These are phyloP conservation scores for Schizothecium vesticola DNA, from an alignment of 495 filamentous ascomycete species.

Conservation along the genomic window DNA sequence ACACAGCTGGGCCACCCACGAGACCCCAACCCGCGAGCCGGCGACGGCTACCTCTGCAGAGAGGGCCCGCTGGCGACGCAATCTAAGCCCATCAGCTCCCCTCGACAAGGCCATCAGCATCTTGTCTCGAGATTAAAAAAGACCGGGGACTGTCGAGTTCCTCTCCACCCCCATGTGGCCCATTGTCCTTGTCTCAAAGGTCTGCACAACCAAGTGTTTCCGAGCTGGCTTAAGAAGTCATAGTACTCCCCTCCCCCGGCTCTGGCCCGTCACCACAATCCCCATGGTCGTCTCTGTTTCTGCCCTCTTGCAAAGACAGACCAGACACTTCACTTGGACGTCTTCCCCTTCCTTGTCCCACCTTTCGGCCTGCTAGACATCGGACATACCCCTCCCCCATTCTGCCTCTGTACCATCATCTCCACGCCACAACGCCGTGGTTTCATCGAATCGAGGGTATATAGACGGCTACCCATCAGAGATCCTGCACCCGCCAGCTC, in stretches of 20 bases:
- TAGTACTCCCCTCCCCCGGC: slow-evolving; percentile 19
- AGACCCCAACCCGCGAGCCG: slow-evolving; percentile 11
- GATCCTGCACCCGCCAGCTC: slow-evolving; percentile 21
- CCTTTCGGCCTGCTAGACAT: slow-evolving; percentile 16
- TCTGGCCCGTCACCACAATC: slow-evolving; percentile 3
- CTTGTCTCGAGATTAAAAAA: slow-evolving; percentile 23
- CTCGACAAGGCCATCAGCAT: slow-evolving; percentile 18
- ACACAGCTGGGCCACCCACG: slow-evolving; percentile 20
- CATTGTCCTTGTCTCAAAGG: slow-evolving; percentile 32
- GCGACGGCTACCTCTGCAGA: slow-evolving; percentile 5
- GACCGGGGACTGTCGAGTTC: slow-evolving; percentile 26
- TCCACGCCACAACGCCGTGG: slow-evolving; percentile 22
- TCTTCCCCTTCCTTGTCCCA: slow-evolving; percentile 19
- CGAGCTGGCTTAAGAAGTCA: slow-evolving; percentile 26
- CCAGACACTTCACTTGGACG: slow-evolving; percentile 7
- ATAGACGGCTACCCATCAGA: slow-evolving; percentile 18
- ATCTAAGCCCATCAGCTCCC: slow-evolving; percentile 21
- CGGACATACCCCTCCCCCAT: slow-evolving; percentile 14
- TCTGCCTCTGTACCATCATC: slow-evolving; percentile 22
- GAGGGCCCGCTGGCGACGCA: slow-evolving; percentile 15
- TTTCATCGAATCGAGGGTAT: slow-evolving; percentile 22
- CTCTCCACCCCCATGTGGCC: slow-evolving; percentile 25
- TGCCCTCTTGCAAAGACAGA: slow-evolving; percentile 3
- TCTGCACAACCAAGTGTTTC: slow-evolving; percentile 26
- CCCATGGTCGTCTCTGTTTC: slow-evolving; percentile 6